phyloP scores from a whole-genome alignment of 1,284 basidiomycete genomes.

The Singerocomus inundabilis region DNA sequence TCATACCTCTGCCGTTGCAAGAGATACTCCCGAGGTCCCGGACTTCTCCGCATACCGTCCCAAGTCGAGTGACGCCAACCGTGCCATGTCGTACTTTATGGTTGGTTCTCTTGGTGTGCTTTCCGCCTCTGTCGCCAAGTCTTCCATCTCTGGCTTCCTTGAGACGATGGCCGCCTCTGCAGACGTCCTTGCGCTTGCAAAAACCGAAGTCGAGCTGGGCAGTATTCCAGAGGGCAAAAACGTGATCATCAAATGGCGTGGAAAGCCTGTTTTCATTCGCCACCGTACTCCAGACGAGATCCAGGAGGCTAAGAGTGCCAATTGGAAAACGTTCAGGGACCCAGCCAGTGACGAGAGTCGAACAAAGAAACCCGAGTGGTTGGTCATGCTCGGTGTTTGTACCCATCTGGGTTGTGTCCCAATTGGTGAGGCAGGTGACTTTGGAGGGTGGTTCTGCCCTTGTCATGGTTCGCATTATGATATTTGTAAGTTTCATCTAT shows the following conservation, averaged over 20 bases:
- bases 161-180: conserved; percentile 96
- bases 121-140: conserved; percentile 92
- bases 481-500: conserved; percentile 60
- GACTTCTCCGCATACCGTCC: conserved; percentile 86
- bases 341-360: conserved; percentile 89
- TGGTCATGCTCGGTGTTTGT: conserved; percentile 97
- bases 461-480: conserved; percentile 99
- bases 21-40: conserved; percentile 78
- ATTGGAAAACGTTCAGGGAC: conserved; percentile 90
- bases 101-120: conserved; percentile 95
- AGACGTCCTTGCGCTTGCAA: conserved; percentile 96
- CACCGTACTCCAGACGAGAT: conserved; percentile 94
- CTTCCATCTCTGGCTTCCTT: conserved; percentile 92
- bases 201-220: conserved; percentile 93
- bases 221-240: conserved; percentile 98
- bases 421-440: conserved; percentile 97
- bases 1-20: conserved; percentile 65
- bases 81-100: conserved; percentile 95
- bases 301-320: conserved; percentile 83
- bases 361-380: conserved; percentile 95
- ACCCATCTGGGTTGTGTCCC: conserved; percentile 99
- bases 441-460: conserved; percentile 98
- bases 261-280: conserved; percentile 99
- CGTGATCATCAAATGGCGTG: conserved; percentile 98
- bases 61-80: conserved; percentile 68